Conservation (phyloP, 2,329 filamentous ascomycete genomes). For the Hawksworthiomyces lignivorus region DNA sequence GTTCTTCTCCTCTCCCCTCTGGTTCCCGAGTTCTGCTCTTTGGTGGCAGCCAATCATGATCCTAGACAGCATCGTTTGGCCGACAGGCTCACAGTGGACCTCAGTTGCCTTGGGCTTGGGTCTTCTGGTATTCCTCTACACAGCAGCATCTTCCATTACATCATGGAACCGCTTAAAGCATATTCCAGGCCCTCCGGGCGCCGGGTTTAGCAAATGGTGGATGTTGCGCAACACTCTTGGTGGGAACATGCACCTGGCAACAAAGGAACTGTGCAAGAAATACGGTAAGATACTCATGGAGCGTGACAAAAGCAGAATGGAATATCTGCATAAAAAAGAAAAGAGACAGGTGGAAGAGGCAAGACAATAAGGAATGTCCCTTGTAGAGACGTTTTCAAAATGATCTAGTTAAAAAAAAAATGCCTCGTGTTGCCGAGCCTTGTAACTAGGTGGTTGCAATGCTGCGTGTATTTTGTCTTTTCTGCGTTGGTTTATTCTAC, state of each 20-base stretch:
- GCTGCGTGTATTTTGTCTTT: conserved; percentile 4
- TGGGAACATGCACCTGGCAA: conserved; percentile 20
- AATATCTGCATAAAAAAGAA: too few species aligned
- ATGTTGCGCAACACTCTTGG: conserved; percentile 22
- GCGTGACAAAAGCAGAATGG: too few species aligned
- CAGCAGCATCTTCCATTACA: conserved; percentile 12
- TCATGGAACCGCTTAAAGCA: conserved; percentile 20
- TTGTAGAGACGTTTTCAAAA: too few species aligned
- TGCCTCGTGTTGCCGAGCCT: too few species aligned
- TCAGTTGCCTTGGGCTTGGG: conserved; percentile 4
- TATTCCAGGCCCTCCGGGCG: conserved; percentile 19
- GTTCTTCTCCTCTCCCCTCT: not conserved
- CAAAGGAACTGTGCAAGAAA: conserved; percentile 18
- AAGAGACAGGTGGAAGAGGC: too few species aligned
- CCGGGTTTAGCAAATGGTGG: conserved; percentile 22
- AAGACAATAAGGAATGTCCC: too few species aligned
- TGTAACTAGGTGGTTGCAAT: too few species aligned
- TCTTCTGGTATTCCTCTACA: conserved; percentile 13
- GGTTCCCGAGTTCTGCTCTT: not conserved
- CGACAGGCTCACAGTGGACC: not conserved
- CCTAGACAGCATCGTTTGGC: conserved; percentile 2
- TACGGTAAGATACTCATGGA: conserved; percentile 21
- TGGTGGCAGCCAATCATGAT: conserved; percentile 2
- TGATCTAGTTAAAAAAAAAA: too few species aligned
- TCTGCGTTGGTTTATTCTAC: not conserved